Conservation (phyloP, 2,329 filamentous ascomycete genomes). For the Aureobasidium sp. region DNA sequence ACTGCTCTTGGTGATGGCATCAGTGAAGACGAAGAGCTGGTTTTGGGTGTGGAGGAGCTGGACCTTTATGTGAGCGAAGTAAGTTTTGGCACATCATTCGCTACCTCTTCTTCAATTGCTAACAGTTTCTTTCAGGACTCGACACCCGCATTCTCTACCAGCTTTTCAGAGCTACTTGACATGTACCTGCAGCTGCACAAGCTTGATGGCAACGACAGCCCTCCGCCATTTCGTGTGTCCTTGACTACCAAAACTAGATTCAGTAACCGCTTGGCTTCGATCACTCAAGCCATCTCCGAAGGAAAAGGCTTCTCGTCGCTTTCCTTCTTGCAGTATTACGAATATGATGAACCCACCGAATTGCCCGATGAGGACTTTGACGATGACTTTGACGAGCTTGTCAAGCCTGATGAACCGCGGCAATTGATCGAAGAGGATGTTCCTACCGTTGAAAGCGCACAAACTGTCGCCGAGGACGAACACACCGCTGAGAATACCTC, state of each 20-base stretch:
- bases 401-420: neutral
- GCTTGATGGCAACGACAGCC: slow-evolving; percentile 48
- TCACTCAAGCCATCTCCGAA: slow-evolving; percentile 45
- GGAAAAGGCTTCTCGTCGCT: slow-evolving; percentile 51
- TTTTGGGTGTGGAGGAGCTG: slow-evolving; percentile 47
- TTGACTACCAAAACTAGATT: slow-evolving; percentile 49
- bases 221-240: slow-evolving; percentile 48
- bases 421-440: neutral
- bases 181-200: slow-evolving; percentile 51
- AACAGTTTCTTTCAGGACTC: slow-evolving; percentile 37
- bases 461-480: neutral
- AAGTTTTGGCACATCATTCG: slow-evolving; percentile 22
- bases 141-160: slow-evolving; percentile 39
- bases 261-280: slow-evolving; percentile 42
- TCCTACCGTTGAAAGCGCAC: neutral
- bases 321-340: slow-evolving; percentile 18
- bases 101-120: slow-evolving; percentile 9
- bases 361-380: slow-evolving; percentile 14
- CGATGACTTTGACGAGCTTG: slow-evolving; percentile 11
- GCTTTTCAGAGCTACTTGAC: slow-evolving; percentile 50
- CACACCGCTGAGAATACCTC: neutral
- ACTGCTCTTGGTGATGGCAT: slow-evolving; percentile 48
- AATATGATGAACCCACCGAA: slow-evolving; percentile 16
- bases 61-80: slow-evolving; percentile 52
- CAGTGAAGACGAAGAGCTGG: slow-evolving; percentile 48